Percentiles rank a stretch among this genome's conserved stretches.
These are phyloP conservation scores for Fusarium sterilihyphosum DNA, from an alignment of 2,329 filamentous ascomycete species.

Conservation along the genomic window DNA sequence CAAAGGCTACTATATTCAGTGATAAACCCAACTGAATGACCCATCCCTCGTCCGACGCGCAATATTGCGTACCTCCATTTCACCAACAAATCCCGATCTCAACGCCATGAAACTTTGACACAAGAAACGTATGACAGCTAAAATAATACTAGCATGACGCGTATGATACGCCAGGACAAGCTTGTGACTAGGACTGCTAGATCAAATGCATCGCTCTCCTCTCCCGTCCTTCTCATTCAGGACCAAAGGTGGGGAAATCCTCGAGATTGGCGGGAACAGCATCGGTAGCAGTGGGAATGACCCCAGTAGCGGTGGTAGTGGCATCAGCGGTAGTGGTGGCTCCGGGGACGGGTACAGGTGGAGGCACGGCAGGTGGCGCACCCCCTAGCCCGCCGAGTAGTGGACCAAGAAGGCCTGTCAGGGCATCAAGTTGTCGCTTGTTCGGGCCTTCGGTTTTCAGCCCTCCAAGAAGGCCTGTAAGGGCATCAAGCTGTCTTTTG, in stretches of 20 bases:
- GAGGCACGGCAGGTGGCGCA: background rate
- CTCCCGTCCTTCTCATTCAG: background rate
- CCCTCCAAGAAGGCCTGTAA: background rate
- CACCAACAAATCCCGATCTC: background rate
- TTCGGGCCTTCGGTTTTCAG: background rate
- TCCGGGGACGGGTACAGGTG: background rate
- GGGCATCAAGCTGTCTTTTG: background rate
- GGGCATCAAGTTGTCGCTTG: background rate
- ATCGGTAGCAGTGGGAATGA: background rate
- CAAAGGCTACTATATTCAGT: background rate
- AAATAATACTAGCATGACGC: background rate
- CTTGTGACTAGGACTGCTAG: background rate
- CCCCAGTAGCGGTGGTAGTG: background rate
- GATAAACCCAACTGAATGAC: background rate
- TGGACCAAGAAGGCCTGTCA: background rate
- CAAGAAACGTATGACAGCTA: too few relatives aligned
- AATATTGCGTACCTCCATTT: too few relatives aligned
- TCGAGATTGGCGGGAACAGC: background rate
- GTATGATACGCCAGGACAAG: background rate
- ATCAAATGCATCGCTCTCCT: background rate
- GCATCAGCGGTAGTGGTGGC: background rate
- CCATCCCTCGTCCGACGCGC: background rate
- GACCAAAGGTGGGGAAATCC: background rate
- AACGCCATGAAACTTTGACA: background rate
- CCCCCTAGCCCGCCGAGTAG: background rate